Evolutionary conservation across 163 green algal species (phyloP).

Genomic region (Prototheca wickerhamii): DNA sequence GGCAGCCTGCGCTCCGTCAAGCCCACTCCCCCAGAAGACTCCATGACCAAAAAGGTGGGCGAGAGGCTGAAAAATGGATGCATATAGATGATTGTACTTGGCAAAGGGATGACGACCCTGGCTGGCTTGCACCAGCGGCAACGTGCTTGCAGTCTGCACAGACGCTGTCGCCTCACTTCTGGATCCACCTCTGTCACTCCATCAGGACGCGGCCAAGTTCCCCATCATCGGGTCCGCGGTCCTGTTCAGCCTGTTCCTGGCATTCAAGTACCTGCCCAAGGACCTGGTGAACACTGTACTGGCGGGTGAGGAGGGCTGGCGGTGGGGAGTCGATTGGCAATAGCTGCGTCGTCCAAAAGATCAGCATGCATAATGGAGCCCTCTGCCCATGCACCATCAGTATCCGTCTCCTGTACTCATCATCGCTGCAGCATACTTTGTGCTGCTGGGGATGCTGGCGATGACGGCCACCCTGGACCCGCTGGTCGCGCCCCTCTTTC

Average conservation of each 20-base stretch:
- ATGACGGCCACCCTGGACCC: constrained; percentile 58
- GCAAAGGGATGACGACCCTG: background rate
- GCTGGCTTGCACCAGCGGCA: background rate
- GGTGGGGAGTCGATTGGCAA: background rate
- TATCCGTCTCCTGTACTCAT: background rate
- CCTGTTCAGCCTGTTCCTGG: constrained; percentile 88
- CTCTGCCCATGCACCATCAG: background rate
- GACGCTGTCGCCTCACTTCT: background rate
- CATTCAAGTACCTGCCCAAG: constrained; percentile 94
- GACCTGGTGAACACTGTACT: constrained; percentile 86
- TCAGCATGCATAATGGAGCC: background rate
- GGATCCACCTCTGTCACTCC: background rate
- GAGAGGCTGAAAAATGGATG: too few relatives aligned
- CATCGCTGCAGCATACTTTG: constrained; percentile 69
- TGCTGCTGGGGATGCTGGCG: constrained; percentile 75
- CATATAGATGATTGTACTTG: background rate
- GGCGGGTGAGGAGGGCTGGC: constrained; percentile 15
- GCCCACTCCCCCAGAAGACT: constrained; percentile 47
- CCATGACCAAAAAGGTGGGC: constrained; percentile 67
- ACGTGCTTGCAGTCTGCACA: background rate
- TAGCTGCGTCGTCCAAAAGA: background rate
- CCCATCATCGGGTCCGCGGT: constrained; percentile 86
- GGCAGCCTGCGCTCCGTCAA: constrained; percentile 74
- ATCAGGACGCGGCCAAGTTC: constrained; percentile 88
- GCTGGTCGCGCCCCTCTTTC: constrained; percentile 49